These are phyloP conservation scores for Yamadazyma siamensis DNA, from an alignment of 1,139 yeast species.

Conservation along the genomic window DNA sequence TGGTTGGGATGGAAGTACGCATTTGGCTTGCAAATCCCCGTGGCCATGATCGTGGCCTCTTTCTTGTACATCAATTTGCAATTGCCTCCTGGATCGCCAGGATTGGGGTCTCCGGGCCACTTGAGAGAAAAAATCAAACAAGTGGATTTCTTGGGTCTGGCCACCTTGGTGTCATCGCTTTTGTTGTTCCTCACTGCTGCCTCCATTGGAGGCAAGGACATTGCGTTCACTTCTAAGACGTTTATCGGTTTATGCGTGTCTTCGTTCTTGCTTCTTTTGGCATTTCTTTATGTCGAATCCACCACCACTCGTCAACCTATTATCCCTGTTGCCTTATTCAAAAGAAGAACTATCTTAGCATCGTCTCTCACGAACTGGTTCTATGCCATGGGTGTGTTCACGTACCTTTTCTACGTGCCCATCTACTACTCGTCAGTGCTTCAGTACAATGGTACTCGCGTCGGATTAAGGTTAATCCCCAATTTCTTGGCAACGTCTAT, in stretches of 20 bases:
- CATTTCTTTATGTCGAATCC: conserved; percentile 51
- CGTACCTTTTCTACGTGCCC: conserved; percentile 59
- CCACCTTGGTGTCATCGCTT: conserved; percentile 52
- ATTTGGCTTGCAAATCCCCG: conserved; percentile 52
- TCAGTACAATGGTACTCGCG: conserved; percentile 50
- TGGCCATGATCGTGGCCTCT: conserved; percentile 48
- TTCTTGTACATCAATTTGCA: conserved; percentile 33
- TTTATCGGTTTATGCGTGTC: conserved; percentile 27
- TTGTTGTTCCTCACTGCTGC: conserved; percentile 55
- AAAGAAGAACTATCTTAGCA: conserved; percentile 54
- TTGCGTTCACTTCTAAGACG: conserved; percentile 30
- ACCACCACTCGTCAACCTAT: conserved; percentile 58
- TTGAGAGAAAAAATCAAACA: conserved; percentile 41
- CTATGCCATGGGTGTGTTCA: conserved; percentile 50
- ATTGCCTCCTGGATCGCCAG: conserved; percentile 46
- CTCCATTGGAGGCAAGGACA: conserved; percentile 59
- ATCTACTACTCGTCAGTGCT: conserved; percentile 56
- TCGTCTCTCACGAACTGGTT: conserved; percentile 68
- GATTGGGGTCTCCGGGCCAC: conserved; percentile 37
- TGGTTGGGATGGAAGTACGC: conserved; percentile 74
- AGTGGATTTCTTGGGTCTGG: conserved; percentile 70
- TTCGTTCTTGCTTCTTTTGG: conserved; percentile 19
- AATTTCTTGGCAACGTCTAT: conserved; percentile 61
- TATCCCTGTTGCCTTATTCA: conserved; percentile 52
- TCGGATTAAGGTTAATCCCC: conserved; percentile 59